Evolutionary conservation across 2,329 filamentous ascomycete genomes (phyloP), one percentile per base, ranked within the genome.

Genomic region (Xylogone sp.): DNA sequence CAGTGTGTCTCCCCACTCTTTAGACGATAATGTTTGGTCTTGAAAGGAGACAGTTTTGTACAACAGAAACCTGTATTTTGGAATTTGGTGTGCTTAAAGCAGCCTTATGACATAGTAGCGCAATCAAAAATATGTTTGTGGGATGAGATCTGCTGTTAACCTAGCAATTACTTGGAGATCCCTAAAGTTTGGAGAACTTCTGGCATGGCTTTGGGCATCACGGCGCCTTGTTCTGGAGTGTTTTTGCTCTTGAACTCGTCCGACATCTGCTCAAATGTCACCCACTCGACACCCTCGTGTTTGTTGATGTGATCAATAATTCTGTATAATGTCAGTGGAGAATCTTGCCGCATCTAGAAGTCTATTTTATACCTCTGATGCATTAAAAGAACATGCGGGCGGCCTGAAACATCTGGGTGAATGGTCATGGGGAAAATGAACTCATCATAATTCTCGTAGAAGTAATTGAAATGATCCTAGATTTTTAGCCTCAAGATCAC

Each of bases 361-460:
- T 21, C 61, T 68, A 10, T 6, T 27, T 27, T 5, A 59, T 66
- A 81, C 77, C 83, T 76, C 68, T 90, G 84, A 56, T 89, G 84
- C 86, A 90, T 88, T 6, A 88, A 70, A 22, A 90, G 60, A 0
- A 83, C 87, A 67, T 90, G 87, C 0, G 87, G 87, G 18, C 85
- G 75, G 0, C 87, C 87, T 2, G 79, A 84, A 0, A 87, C 83
- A 61, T 90, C 87, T 0, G 87, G 87, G 65, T 90, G 87, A 31
- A 90, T 85, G 0, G 87, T 90, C 67, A 90, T 86, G 0, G 87
- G 86, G 59, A 90, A 90, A 48, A 89, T 79, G 55, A 90, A 90
- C 59, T 88, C 84, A 59, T 90, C 86, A 56, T 88, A 86, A 66
- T 90, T 85, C 22, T 86, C 75, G 65, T 90, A 90, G 61, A 87